Evolutionary conservation across 2,329 filamentous ascomycete genomes (phyloP), one percentile per base, ranked within the genome.

Genomic region (Aspergillus neoniger): DNA sequence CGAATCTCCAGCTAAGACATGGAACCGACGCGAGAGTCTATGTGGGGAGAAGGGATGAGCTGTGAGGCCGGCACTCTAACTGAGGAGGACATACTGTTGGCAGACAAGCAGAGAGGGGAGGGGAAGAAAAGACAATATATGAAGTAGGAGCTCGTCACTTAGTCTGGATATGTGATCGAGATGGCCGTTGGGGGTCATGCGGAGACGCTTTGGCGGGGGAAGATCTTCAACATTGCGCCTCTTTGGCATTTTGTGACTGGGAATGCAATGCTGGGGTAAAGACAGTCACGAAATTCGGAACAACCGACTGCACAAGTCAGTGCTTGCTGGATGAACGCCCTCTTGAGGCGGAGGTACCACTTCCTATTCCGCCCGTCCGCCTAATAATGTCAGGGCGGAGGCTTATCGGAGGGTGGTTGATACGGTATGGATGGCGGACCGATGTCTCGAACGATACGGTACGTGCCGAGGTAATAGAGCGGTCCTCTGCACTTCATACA

Each of bases 121-220:
- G 2, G 89, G 80, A n/a, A 96, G 82, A 72, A 86, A 90, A 4
- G 90, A 90, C 38, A 97, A 82, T 62, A 97, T 90, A 67, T 92
- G 90, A 58, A 98, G 80, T 32, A 96, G 83, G 36, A 98, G 82
- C 76, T 99, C 95, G 74, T 96, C 91, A 63, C 92, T 96, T 55
- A 98, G 82, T 8, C 77, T 79, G 6, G 91, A 91, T 15, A 97
- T 75, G 51, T 82, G 81, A 76, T 96, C 90, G 59, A 73, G 65
- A 48, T 60, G 50, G 41, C 59, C 57, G 21, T 44, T 47, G 69
- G 57, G 58, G 49, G 32, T 67, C 56, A 71, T 70, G 30, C 79
- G 74, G 56, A 69, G 67, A 60, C 82, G 77, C 72, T 88, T 88
- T 10, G 70, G 59, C n/a, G 74, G 65, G 21, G 67, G 74, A 21